Evolutionary conservation across 345 rosid species (phyloP).

Genomic region (Salix koriyanagi): DNA sequence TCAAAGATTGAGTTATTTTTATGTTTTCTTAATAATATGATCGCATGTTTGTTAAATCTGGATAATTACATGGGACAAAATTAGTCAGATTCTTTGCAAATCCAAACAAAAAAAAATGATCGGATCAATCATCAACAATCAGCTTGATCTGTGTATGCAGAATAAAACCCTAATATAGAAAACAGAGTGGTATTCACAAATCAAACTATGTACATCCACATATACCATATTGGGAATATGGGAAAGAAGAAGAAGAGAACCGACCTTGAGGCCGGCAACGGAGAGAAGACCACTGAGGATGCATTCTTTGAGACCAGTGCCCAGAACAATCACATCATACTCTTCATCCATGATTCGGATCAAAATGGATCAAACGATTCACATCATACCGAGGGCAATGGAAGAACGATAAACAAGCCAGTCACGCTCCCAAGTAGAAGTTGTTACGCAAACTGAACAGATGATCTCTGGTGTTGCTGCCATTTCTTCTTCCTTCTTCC

Average conservation of each 20-base stretch:
- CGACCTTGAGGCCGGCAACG: constrained; percentile 93
- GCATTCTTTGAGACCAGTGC: constrained; percentile 99
- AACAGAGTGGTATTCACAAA: neutral
- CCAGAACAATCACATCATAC: constrained; percentile 84
- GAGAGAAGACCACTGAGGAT: constrained; percentile 99
- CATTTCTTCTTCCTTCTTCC: too few relatives aligned
- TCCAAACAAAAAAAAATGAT: neutral
- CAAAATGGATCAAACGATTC: too few relatives aligned
- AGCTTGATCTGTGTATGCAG: neutral
- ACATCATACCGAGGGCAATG: too few relatives aligned
- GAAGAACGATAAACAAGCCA: too few relatives aligned
- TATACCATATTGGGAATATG: neutral
- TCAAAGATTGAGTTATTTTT: too few relatives aligned
- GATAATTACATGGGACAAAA: too few relatives aligned
- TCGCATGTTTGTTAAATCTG: too few relatives aligned
- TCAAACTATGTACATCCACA: constrained; percentile 20
- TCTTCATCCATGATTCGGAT: constrained; percentile 70
- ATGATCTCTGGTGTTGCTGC: too few relatives aligned
- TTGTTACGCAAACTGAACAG: too few relatives aligned
- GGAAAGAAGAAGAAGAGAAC: neutral
- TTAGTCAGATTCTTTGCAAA: neutral
- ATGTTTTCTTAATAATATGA: too few relatives aligned
- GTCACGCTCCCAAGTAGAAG: too few relatives aligned
- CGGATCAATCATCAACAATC: neutral
- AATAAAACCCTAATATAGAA: neutral